Percentiles rank a stretch among this genome's conserved stretches.
Evolutionary conservation across 257 asterid species (phyloP).

Genomic region (Datura wrightii): DNA sequence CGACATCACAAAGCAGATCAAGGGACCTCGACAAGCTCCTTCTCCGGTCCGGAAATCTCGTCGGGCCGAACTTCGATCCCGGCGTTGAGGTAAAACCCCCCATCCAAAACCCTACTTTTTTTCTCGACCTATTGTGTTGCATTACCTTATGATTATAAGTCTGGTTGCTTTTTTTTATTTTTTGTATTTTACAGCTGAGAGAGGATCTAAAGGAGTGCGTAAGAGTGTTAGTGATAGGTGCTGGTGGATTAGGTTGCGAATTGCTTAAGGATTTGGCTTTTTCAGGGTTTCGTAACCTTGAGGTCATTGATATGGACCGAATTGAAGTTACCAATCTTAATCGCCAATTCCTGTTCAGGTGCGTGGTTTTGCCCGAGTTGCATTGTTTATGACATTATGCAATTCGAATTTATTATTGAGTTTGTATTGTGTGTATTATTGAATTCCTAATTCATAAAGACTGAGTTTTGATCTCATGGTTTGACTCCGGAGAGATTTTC

Average conservation of each 20-base stretch:
- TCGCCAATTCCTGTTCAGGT: slow-evolving; percentile 98
- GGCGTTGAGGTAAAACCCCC: slow-evolving; percentile 61
- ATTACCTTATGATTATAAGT: slow-evolving; percentile 19
- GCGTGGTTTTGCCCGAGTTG: neutral
- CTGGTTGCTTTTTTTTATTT: neutral
- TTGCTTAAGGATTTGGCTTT: slow-evolving; percentile 95
- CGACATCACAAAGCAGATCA: slow-evolving; percentile 77
- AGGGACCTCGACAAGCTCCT: slow-evolving; percentile 98
- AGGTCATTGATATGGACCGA: slow-evolving; percentile 97
- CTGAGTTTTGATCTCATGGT: neutral
- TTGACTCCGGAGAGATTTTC: neutral
- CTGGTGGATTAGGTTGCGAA: slow-evolving; percentile 99
- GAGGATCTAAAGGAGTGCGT: slow-evolving; percentile 79
- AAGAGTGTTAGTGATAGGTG: slow-evolving; percentile 92
- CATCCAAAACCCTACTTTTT: neutral
- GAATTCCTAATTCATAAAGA: neutral
- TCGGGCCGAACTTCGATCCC: slow-evolving; percentile 76
- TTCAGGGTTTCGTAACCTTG: slow-evolving; percentile 82
- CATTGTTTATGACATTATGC: neutral
- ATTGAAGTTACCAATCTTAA: slow-evolving; percentile 95
- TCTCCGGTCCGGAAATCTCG: slow-evolving; percentile 83
- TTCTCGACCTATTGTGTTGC: slow-evolving; percentile 35
- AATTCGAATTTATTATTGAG: neutral
- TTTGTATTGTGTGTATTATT: neutral
- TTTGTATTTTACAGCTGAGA: slow-evolving; percentile 57